These are phyloP conservation scores for Penicillium canariense DNA, from an alignment of 495 filamentous ascomycete species.

Conservation along the genomic window DNA sequence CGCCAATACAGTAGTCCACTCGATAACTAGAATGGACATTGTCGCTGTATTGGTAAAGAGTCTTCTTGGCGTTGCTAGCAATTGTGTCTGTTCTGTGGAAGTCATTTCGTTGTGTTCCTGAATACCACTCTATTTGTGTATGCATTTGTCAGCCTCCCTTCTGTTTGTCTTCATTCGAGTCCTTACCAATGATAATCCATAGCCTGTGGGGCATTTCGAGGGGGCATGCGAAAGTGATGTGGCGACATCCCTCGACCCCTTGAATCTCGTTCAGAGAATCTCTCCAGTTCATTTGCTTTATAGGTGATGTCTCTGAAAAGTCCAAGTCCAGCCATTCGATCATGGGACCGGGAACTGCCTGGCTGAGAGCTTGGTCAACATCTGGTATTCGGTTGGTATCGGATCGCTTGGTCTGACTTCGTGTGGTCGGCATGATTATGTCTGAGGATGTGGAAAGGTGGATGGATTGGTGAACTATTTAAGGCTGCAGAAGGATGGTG, in stretches of 20 bases:
- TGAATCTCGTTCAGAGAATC: conserved; percentile 4
- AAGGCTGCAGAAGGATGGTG: no score
- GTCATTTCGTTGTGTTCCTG: neutral
- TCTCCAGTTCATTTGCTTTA: conserved; percentile 6
- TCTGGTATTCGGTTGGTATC: conserved; percentile 29
- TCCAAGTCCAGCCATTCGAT: conserved; percentile 9
- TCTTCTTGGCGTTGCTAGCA: neutral
- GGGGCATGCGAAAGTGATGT: conserved; percentile 6
- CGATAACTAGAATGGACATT: conserved; percentile 1
- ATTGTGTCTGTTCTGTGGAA: conserved; percentile 3
- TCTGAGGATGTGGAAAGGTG: no score
- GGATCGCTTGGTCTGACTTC: conserved; percentile 25
- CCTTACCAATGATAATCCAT: conserved; percentile 10
- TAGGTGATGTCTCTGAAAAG: conserved; percentile 4
- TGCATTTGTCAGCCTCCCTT: neutral
- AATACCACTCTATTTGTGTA: conserved; percentile 1
- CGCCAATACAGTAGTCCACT: neutral
- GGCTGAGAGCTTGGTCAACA: conserved; percentile 16
- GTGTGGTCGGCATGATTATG: conserved; percentile 21
- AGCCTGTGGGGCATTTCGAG: conserved; percentile 4
- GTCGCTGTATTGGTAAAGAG: neutral
- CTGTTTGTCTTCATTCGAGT: neutral
- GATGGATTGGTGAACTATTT: no score
- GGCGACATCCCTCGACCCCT: conserved; percentile 3
- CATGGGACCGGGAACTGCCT: neutral